Base-by-base conservation (phyloP, 2,329 filamentous ascomycete species). In the Parastagonospora nodorum region DNA sequence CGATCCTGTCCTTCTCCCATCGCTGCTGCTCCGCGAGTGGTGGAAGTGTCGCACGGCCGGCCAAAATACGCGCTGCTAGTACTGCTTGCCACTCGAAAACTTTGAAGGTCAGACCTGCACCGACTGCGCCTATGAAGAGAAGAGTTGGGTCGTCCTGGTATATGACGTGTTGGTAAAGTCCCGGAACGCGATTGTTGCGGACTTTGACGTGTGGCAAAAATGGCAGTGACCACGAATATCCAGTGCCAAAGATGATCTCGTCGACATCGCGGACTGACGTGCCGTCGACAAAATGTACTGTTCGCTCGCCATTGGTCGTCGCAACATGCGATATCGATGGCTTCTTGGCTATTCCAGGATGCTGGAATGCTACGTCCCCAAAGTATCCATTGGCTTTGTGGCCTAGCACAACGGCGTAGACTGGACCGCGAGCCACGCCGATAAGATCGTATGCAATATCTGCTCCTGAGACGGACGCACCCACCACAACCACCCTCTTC, bases 71-170 rank as follows among this genome's bases (percentile, higher is more conserved):
- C 1, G 85, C 85, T 0, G 81, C 83, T 1, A 83, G 77, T 0
- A 88, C 84, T 6, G 84, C 84, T 61, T 88, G 85, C 83, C 84
- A 88, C 70, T 88, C 86, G 48, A 87, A 88, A 28, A 88, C 79
- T 64, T 85, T 87, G 73, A 89, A 88, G 0, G 86, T 88, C 27
- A 89, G 51, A 4, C 64, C 63, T 35, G 63, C 57, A 61, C 68
- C 61, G 50, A 81, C 82, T 4, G 84, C 84, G 24, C 84, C 84
- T 2, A 86, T 75, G 59, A 86, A 87, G 2, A 81, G 69, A 8
- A 86, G 71, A 0, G 77, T 81, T 0, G 83, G 80, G 54, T 87
- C 84, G 14, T 77, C 58, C 30, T 73, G 74, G 65, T 78, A 84
- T 6, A 86, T 80, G 0, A 85, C 72, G 59, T 86, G 84, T 59